Percentiles rank a stretch among this genome's conserved stretches.
Conservation (phyloP, 2,329 filamentous ascomycete genomes). For the Myriosclerotinia curreyana region DNA sequence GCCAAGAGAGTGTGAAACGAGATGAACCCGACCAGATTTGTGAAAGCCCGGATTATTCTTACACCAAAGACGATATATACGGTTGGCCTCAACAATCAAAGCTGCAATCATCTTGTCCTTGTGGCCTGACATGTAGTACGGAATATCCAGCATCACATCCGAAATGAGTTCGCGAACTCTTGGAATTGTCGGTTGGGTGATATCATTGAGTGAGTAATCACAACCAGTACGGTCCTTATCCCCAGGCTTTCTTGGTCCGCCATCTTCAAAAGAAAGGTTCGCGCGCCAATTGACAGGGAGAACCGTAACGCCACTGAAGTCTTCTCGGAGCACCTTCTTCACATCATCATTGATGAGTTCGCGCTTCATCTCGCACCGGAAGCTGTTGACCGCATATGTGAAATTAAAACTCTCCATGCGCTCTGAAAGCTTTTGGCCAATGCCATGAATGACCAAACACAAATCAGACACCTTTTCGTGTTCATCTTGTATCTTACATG, state of each 20-base stretch:
- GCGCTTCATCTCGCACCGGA: slow-evolving; percentile 80
- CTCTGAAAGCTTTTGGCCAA: slow-evolving; percentile 94
- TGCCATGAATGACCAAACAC: slow-evolving; percentile 88
- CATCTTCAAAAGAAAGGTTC: slow-evolving; percentile 82
- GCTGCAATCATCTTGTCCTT: slow-evolving; percentile 93
- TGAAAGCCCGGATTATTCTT: slow-evolving; percentile 86
- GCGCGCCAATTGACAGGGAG: slow-evolving; percentile 93
- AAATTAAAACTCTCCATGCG: slow-evolving; percentile 96
- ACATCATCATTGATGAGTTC: slow-evolving; percentile 74
- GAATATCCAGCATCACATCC: slow-evolving; percentile 97
- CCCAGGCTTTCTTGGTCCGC: slow-evolving; percentile 57
- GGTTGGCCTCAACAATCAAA: slow-evolving; percentile 84
- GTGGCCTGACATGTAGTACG: slow-evolving; percentile 95
- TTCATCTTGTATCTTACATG: slow-evolving; percentile 62
- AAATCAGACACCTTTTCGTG: slow-evolving; percentile 77
- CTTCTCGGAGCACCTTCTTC: slow-evolving; percentile 69
- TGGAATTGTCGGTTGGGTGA: slow-evolving; percentile 86
- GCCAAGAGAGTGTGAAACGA: slow-evolving; percentile 90
- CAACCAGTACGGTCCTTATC: slow-evolving; percentile 56
- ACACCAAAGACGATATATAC: slow-evolving; percentile 95
- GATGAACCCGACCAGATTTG: slow-evolving; percentile 76
- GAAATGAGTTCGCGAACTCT: slow-evolving; percentile 92
- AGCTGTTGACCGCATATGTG: slow-evolving; percentile 90
- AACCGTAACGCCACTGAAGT: slow-evolving; percentile 89
- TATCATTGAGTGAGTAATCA: slow-evolving; percentile 73